These are phyloP conservation scores for Cenchrus fungigraminus DNA, from an alignment of 176 grass and related monocot species.

Conservation along the genomic window DNA sequence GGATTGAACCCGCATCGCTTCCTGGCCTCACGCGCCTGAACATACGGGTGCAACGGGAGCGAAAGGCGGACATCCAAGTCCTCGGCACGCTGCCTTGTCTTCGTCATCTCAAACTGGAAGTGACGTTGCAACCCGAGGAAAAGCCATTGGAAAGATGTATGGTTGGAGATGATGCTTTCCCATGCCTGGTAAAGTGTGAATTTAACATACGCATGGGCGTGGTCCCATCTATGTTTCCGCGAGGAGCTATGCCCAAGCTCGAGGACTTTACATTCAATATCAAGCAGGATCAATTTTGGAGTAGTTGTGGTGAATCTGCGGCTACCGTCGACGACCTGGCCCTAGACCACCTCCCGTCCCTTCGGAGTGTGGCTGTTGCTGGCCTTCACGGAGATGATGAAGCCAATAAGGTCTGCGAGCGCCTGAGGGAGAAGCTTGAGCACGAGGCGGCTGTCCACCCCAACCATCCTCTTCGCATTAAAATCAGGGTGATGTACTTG, in stretches of 20 bases:
- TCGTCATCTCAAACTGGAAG: rapidly evolving
- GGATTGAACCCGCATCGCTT: too few species aligned
- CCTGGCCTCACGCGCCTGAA: background rate
- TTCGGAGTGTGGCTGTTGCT: background rate
- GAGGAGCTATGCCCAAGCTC: background rate
- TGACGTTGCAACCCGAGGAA: rapidly evolving
- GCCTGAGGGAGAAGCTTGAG: background rate
- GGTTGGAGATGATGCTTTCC: background rate
- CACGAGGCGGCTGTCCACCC: background rate
- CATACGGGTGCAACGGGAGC: background rate
- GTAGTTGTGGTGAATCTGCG: background rate
- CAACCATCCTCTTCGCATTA: background rate
- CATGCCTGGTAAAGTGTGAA: background rate
- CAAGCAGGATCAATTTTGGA: rapidly evolving
- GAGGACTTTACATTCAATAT: rapidly evolving
- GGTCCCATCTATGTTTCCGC: background rate
- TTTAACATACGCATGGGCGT: background rate
- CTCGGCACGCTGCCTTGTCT: background rate
- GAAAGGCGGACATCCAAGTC: background rate
- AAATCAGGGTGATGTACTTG: too few species aligned
- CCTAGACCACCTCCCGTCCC: background rate
- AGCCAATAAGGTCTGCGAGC: too few species aligned
- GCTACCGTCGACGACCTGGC: background rate
- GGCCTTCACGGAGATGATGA: too few species aligned
- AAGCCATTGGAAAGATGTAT: background rate